A percentile compares a stretch with the other conserved stretches of the same genome.
These are phyloP conservation scores for Castanea crenata DNA, from an alignment of 306 rosid genomes.

Conservation along the genomic window DNA sequence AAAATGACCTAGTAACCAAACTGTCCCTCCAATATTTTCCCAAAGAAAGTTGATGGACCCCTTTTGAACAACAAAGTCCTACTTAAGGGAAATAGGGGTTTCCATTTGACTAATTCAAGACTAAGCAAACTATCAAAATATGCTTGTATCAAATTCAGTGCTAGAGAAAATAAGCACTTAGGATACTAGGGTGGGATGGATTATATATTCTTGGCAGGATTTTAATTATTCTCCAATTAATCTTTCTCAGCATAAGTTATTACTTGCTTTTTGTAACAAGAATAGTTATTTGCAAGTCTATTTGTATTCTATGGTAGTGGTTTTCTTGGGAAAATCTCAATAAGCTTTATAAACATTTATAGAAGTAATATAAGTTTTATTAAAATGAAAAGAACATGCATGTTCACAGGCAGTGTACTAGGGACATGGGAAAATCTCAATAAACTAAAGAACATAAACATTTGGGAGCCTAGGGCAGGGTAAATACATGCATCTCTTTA, in stretches of 20 bases:
- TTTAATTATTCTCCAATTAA: not conserved
- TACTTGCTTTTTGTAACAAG: not conserved
- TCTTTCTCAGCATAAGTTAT: not conserved
- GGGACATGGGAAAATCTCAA: not conserved
- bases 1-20: too few species aligned
- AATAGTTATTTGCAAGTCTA: not conserved
- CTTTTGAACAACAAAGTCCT: slow-evolving; percentile 41
- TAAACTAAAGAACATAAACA: not conserved
- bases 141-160: too few species aligned
- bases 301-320: not conserved
- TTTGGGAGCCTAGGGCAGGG: not conserved
- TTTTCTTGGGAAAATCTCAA: not conserved
- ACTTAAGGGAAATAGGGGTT: slow-evolving; percentile 34
- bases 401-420: not conserved
- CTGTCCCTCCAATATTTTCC: slow-evolving; percentile 14
- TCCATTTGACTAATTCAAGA: slow-evolving; percentile 54
- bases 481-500: not conserved
- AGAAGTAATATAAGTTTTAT: not conserved
- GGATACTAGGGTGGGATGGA: not conserved
- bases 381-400: not conserved
- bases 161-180: not conserved
- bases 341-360: not conserved
- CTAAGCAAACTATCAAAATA: slow-evolving; percentile 7
- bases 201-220: not conserved
- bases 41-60: slow-evolving; percentile 41